Base-by-base conservation (phyloP, 2,329 filamentous ascomycete species). In the Helotiales sp. region DNA sequence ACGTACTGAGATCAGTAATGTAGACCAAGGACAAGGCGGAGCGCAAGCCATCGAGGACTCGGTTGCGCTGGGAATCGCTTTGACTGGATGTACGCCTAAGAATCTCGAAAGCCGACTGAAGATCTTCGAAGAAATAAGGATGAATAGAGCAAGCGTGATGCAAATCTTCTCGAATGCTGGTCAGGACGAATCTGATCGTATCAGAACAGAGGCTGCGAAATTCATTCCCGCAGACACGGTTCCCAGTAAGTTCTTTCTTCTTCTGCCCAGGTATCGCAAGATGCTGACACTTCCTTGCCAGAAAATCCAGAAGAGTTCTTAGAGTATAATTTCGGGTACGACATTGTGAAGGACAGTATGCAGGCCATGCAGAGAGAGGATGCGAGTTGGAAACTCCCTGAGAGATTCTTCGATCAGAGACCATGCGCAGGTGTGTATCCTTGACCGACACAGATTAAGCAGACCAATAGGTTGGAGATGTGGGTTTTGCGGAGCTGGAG, bases 11-110 rank as follows among this genome's bases (percentile, higher is more conserved):
- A 22, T 37, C 17, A 11, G 26, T 15, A n/a, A 10, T 26, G 17
- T 34, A 69, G 78, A 87, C 66, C 85, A 88, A 77, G 87, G 84
- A 0, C 87, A 89, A 74, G 89, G 88, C 2, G 89, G 85, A 5
- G 87, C 79, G 0, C 81, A 86, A 66, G 89, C 89, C 0, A 90
- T 92, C 52, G 89, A 92, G 73, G 89, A 92, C 67, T 88, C 84
- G 0, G 85, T 84, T 0, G 84, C 88, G 0, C 74, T 92, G 0
- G 83, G 82, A 0, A 83, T 85, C 1, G 80, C 91, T 4, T 78
- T 92, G 0, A 84, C 83, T 0, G 24, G 57, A 28, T 66, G 24
- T n/a, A 66, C 74, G 8, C 0, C 75, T 0, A 75, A 79, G 0
- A 83, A 86, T 0, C 78, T 91, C 0, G 78, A 83, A 0, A 83